Percentiles rank a stretch among this genome's conserved stretches.
phyloP scores from a whole-genome alignment of 2,329 filamentous ascomycete species.

The Microdochium paspali region DNA sequence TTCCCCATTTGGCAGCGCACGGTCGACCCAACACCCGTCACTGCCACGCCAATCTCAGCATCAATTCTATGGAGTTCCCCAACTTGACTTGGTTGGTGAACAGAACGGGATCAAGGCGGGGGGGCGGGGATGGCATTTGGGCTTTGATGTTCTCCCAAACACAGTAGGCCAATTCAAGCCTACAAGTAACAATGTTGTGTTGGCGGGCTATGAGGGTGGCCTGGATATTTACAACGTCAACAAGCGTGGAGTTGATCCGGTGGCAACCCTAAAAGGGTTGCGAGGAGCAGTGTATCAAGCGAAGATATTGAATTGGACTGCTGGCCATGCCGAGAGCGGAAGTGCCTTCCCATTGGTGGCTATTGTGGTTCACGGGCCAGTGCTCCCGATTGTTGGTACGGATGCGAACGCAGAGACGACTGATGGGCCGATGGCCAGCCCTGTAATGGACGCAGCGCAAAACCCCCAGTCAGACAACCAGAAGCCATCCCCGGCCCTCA shows the following conservation, averaged over 20 bases:
- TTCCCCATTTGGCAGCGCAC: conserved; percentile 32
- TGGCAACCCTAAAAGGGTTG: conserved; percentile 66
- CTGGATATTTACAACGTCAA: conserved; percentile 67
- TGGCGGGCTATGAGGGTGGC: conserved; percentile 73
- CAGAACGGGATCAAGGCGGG: conserved; percentile 50
- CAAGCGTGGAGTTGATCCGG: conserved; percentile 59
- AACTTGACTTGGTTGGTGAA: conserved; percentile 53
- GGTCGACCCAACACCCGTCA: conserved; percentile 34
- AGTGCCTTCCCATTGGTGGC: conserved; percentile 65
- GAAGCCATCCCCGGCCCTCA: conserved; percentile 24
- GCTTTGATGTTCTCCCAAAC: conserved; percentile 64
- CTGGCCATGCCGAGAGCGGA: conserved; percentile 40
- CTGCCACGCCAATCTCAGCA: conserved; percentile 56
- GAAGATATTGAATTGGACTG: conserved; percentile 68
- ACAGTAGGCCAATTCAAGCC: conserved; percentile 22
- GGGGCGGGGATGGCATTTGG: conserved; percentile 67
- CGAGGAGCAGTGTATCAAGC: conserved; percentile 73
- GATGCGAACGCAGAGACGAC: conserved; percentile 24
- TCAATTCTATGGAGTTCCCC: conserved; percentile 61
- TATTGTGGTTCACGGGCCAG: conserved; percentile 71
- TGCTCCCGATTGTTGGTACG: conserved; percentile 33
- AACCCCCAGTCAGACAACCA: conserved; percentile 30
- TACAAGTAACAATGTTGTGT: conserved; percentile 52
- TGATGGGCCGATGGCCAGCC: conserved; percentile 26
- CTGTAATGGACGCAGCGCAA: conserved; percentile 29